These are phyloP conservation scores for Parastagonospora avenae DNA, from an alignment of 2,329 filamentous ascomycete genomes.

Conservation along the genomic window DNA sequence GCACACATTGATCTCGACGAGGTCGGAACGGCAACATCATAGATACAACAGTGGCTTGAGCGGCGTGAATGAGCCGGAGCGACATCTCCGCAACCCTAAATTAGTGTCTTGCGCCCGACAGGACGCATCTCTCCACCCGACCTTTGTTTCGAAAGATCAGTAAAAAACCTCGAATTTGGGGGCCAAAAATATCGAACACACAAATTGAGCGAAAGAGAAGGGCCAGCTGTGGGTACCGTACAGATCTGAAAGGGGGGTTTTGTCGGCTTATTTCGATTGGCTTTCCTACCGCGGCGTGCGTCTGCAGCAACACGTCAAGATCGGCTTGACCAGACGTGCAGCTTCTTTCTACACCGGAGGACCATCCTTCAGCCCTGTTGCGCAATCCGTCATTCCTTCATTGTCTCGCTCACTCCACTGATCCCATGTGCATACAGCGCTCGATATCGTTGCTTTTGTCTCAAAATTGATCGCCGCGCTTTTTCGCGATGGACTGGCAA, in stretches of 20 bases:
- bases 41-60: conserved; percentile 1
- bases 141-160: conserved; percentile 15
- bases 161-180: conserved; percentile 26
- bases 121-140: conserved; percentile 13
- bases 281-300: conserved; percentile 35
- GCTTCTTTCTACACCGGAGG: conserved; percentile 34
- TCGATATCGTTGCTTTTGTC: conserved; percentile 21
- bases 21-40: background rate
- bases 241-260: conserved; percentile 36
- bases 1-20: conserved; percentile 5
- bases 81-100: conserved; percentile 11
- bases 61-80: conserved; percentile 11
- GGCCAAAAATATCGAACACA: conserved; percentile 31
- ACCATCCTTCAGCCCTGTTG: conserved; percentile 35
- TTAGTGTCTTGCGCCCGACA: conserved; percentile 12
- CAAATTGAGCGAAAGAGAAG: conserved; percentile 30
- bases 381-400: conserved; percentile 17
- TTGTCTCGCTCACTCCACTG: conserved; percentile 13
- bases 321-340: conserved; percentile 29
- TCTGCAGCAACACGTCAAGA: conserved; percentile 46
- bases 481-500: conserved; percentile 45
- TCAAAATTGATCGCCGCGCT: conserved; percentile 30
- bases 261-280: conserved; percentile 43
- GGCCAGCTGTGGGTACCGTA: conserved; percentile 38
- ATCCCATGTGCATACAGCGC: conserved; percentile 20